phyloP scores from a whole-genome alignment of 768 basidiomycete species.

The Macrolepiota fuliginosa region DNA sequence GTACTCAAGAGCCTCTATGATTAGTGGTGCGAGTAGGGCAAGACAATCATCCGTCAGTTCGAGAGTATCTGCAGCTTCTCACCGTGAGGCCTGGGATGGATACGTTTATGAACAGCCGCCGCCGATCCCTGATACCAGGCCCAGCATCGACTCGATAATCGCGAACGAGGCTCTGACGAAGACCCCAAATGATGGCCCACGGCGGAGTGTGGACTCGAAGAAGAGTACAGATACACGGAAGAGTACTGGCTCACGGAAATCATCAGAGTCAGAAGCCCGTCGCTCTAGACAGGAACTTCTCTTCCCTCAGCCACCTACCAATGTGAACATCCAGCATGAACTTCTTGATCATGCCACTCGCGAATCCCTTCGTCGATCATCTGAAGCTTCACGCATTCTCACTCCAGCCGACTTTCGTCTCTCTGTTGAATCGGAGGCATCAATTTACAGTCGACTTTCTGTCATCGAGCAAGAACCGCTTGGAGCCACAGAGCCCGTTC shows the following conservation, averaged over 20 bases:
- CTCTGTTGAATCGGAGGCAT: slow-evolving; percentile 29
- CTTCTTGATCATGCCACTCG: slow-evolving; percentile 1
- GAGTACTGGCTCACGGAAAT: slow-evolving; percentile 5
- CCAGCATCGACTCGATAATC: slow-evolving; percentile 18
- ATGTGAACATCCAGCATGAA: slow-evolving; percentile 4
- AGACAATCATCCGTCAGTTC: slow-evolving; percentile 1
- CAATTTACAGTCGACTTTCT: slow-evolving; percentile 30
- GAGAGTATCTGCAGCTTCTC: neutral
- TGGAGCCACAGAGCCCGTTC: neutral
- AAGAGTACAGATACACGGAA: neutral
- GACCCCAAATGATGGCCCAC: slow-evolving; percentile 1
- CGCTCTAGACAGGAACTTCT: slow-evolving; percentile 8
- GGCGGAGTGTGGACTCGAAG: slow-evolving; percentile 13
- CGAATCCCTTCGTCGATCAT: slow-evolving; percentile 9
- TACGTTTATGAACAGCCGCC: slow-evolving; percentile 14
- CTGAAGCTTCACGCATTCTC: slow-evolving; percentile 5
- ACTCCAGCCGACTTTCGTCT: slow-evolving; percentile 7
- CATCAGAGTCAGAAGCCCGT: slow-evolving; percentile 3
- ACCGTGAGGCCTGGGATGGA: slow-evolving; percentile 5
- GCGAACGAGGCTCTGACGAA: neutral
- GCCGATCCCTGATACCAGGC: slow-evolving; percentile 19
- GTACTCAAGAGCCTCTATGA: slow-evolving; percentile 62
- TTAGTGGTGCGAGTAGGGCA: slow-evolving; percentile 23
- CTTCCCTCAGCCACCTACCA: slow-evolving; percentile 6
- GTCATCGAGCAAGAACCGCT: slow-evolving; percentile 14